Conservation (phyloP, 2,329 filamentous ascomycete species). For the Colletotrichum eleusines region DNA sequence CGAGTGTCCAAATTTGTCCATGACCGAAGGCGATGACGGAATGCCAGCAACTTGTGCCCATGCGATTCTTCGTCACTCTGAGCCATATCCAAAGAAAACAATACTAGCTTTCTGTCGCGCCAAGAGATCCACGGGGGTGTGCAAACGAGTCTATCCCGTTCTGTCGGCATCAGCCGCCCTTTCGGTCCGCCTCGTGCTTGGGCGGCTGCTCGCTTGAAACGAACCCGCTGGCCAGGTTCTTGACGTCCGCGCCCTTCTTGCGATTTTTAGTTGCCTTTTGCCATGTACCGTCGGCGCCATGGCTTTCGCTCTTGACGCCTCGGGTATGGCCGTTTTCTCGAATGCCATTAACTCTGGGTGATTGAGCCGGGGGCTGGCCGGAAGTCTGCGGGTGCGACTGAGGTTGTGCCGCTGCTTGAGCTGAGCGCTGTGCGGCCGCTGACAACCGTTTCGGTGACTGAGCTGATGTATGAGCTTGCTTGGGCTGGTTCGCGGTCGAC, state of each 20-base stretch:
- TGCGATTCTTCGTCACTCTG: neutral
- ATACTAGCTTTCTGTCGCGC: constrained; percentile 20
- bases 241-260: constrained; percentile 64
- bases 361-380: constrained; percentile 44
- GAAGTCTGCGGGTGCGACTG: constrained; percentile 43
- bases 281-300: constrained; percentile 62
- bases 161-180: constrained; percentile 65
- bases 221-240: constrained; percentile 57
- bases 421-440: constrained; percentile 14
- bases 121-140: too few relatives aligned
- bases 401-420: constrained; percentile 45
- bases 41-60: neutral
- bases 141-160: neutral
- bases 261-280: constrained; percentile 68
- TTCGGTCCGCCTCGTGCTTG: constrained; percentile 70
- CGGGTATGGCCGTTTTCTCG: constrained; percentile 67
- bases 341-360: constrained; percentile 55
- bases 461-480: constrained; percentile 42
- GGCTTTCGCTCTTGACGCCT: constrained; percentile 66
- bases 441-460: constrained; percentile 43
- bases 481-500: constrained; percentile 47
- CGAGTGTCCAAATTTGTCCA: constrained; percentile 33
- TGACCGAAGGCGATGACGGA: constrained; percentile 14
- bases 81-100: constrained; percentile 38
- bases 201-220: constrained; percentile 64